A percentile compares a stretch with the other conserved stretches of the same genome.
phyloP scores from a whole-genome alignment of 2,329 filamentous ascomycete genomes.

The Chrysoporthe cubensis region DNA sequence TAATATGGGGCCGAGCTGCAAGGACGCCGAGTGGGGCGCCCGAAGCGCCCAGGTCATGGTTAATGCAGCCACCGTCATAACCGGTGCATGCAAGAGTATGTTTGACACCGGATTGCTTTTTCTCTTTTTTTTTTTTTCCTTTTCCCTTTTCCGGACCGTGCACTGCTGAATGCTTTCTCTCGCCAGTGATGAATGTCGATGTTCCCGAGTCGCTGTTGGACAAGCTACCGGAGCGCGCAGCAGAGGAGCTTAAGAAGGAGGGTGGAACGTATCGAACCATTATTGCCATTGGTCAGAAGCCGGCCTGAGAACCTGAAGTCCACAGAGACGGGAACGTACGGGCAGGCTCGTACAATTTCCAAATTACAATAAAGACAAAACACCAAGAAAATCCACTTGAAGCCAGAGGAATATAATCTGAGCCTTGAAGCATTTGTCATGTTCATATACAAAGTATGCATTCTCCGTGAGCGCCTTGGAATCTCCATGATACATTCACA shows the following conservation, averaged over 20 bases:
- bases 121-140: background rate
- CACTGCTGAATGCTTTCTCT: background rate
- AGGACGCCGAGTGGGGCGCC: slow-evolving; percentile 1
- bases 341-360: too few species aligned
- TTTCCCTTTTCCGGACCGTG: background rate
- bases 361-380: too few species aligned
- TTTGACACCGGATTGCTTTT: too few species aligned
- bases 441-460: too few species aligned
- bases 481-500: too few species aligned
- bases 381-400: too few species aligned
- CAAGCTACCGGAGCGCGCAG: background rate
- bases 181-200: background rate
- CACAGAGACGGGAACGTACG: too few species aligned
- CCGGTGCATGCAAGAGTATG: slow-evolving; percentile 8
- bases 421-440: too few species aligned
- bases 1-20: background rate
- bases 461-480: too few species aligned
- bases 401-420: too few species aligned
- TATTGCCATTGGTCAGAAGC: slow-evolving; percentile 12
- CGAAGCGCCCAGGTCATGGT: slow-evolving; percentile 2
- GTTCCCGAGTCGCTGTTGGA: background rate
- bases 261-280: slow-evolving; percentile 8
- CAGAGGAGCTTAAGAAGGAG: slow-evolving; percentile 11
- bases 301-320: too few species aligned
- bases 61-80: background rate